A percentile compares a stretch with the other conserved stretches of the same genome.
phyloP scores from a whole-genome alignment of 2,329 filamentous ascomycete genomes.

The Colletotrichum abscissum region DNA sequence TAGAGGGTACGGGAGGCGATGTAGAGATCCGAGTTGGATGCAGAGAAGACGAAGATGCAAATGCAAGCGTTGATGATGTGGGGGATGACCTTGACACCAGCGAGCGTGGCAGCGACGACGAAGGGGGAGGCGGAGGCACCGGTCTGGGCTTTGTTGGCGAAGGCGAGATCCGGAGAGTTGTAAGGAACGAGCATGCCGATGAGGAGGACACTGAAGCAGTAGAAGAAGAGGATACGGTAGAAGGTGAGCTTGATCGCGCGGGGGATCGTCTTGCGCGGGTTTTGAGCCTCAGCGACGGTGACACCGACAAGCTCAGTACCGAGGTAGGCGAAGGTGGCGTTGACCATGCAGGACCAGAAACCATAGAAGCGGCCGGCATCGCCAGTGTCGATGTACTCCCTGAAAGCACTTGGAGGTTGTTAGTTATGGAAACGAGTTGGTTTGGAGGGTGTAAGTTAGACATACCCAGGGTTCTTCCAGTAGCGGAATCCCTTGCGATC shows the following conservation, averaged over 20 bases:
- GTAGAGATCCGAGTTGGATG: constrained; percentile 82
- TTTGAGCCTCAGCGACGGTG: constrained; percentile 83
- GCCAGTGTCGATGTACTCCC: constrained; percentile 54
- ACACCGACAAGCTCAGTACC: constrained; percentile 83
- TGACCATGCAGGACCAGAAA: constrained; percentile 79
- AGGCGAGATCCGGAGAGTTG: constrained; percentile 68
- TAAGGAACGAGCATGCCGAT: constrained; percentile 83
- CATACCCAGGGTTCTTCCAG: constrained; percentile 69
- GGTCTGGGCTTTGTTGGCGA: constrained; percentile 61
- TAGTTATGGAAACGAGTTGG: not conserved
- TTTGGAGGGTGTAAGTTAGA: not conserved
- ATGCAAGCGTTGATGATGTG: constrained; percentile 81
- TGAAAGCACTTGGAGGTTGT: constrained; percentile 56
- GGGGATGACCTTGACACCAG: constrained; percentile 71
- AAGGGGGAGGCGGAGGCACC: constrained; percentile 77
- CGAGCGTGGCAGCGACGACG: constrained; percentile 76
- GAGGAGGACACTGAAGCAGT: constrained; percentile 78
- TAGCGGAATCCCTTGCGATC: constrained; percentile 74
- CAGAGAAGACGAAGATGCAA: constrained; percentile 80
- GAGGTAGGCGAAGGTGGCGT: constrained; percentile 82
- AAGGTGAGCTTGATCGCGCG: constrained; percentile 84
- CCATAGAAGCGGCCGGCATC: constrained; percentile 66
- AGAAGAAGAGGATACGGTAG: constrained; percentile 85
- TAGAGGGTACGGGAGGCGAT: constrained; percentile 79
- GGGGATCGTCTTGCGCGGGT: constrained; percentile 81